Percentiles rank a stretch among this genome's conserved stretches.
Conservation (phyloP, 805 yeast genomes). For the Starmerella floricola region DNA sequence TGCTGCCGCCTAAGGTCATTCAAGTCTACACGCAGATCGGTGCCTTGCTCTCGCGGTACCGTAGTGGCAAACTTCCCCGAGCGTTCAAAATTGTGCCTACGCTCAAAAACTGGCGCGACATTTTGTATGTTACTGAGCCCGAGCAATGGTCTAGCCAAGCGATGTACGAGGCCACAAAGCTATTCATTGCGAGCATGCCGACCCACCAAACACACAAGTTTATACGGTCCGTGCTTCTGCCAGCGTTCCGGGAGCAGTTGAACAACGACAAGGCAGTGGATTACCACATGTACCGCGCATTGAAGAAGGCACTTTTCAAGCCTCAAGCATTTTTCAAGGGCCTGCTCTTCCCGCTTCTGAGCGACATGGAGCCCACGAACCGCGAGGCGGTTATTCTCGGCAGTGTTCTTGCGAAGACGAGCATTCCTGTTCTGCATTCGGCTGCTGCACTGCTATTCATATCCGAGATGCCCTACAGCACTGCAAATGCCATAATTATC, state of each 20-base stretch:
- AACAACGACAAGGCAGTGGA: conserved; percentile 46
- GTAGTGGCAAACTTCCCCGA: conserved; percentile 94
- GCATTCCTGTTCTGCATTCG: conserved; percentile 90
- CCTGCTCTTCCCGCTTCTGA: conserved; percentile 79
- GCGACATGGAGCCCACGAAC: conserved; percentile 65
- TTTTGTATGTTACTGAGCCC: conserved; percentile 84
- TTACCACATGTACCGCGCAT: conserved; percentile 82
- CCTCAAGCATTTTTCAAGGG: conserved; percentile 98
- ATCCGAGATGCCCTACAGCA: conserved; percentile 68
- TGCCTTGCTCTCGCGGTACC: conserved; percentile 70
- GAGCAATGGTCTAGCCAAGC: conserved; percentile 92
- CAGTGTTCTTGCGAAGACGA: conserved; percentile 75
- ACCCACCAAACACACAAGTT: conserved; percentile 83
- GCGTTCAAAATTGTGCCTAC: conserved; percentile 90
- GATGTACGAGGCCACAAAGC: conserved; percentile 83
- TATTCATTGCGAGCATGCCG: conserved; percentile 80
- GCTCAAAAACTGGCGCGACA: conserved; percentile 89
- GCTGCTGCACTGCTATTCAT: conserved; percentile 87
- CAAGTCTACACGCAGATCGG: conserved; percentile 91
- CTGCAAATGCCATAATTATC: conserved; percentile 83
- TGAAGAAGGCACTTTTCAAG: conserved; percentile 86
- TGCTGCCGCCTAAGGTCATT: conserved; percentile 90
- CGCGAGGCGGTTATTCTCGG: conserved; percentile 94
- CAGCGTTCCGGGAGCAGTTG: conserved; percentile 33
- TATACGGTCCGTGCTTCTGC: conserved; percentile 38